These are phyloP conservation scores for Echites panduratus DNA, from an alignment of 257 asterid species.

Conservation along the genomic window DNA sequence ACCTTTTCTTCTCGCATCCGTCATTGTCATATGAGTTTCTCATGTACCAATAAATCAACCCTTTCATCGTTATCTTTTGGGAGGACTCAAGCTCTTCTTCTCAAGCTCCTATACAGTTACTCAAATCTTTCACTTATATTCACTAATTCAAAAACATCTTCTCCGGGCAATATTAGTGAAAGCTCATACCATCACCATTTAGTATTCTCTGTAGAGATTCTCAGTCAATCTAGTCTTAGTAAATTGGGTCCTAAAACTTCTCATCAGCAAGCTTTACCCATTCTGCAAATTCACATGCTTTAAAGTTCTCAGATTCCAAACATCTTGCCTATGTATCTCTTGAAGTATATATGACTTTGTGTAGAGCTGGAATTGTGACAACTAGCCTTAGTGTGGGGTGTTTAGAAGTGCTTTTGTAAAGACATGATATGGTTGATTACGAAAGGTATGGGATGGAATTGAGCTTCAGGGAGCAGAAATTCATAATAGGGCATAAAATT, in stretches of 20 bases:
- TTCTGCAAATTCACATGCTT: slow-evolving; percentile 61
- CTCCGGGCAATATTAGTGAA: no score
- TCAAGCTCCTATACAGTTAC: no score
- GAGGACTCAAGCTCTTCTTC: no score
- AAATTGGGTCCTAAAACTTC: slow-evolving; percentile 60
- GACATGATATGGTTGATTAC: slow-evolving; percentile 10
- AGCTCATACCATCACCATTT: slow-evolving; percentile 36
- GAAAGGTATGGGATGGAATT: not conserved
- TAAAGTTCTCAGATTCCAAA: slow-evolving; percentile 67
- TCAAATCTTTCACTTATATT: no score
- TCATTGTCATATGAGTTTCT: no score
- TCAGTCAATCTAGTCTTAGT: slow-evolving; percentile 81
- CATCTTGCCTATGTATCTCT: slow-evolving; percentile 69
- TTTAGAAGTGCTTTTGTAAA: not conserved
- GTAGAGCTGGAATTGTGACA: slow-evolving; percentile 44
- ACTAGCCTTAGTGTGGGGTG: not conserved
- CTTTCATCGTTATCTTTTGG: no score
- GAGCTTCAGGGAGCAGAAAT: not conserved
- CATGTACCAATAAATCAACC: no score
- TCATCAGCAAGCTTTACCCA: slow-evolving; percentile 82
- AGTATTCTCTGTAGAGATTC: slow-evolving; percentile 67
- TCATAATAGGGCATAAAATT: no score
- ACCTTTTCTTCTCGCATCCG: no score
- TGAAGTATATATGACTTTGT: slow-evolving; percentile 62
- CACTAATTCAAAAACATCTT: no score